phyloP scores from a whole-genome alignment of 768 basidiomycete genomes.

The Kwoniella dejecticola region DNA sequence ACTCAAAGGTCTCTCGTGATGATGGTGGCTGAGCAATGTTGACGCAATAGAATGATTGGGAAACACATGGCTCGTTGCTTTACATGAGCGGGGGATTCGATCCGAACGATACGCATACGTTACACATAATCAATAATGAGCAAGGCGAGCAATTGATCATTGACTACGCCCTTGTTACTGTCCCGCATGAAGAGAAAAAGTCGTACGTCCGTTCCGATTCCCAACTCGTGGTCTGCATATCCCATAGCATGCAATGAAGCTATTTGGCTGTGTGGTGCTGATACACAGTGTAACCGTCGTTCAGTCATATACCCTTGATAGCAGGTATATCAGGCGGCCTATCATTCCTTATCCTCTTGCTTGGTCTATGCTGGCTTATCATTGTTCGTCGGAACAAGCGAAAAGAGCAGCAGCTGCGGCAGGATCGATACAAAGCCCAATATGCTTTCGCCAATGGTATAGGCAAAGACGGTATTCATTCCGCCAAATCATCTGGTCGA shows the following conservation, averaged over 20 bases:
- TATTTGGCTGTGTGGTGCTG: background rate
- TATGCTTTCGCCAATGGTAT: slow-evolving; percentile 13
- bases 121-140: slow-evolving; percentile 18
- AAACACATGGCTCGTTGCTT: slow-evolving; percentile 19
- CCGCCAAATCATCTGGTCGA: slow-evolving; percentile 5
- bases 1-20: background rate
- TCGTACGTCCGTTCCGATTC: background rate
- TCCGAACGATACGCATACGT: slow-evolving; percentile 10
- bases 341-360: background rate
- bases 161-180: slow-evolving; percentile 22
- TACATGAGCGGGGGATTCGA: slow-evolving; percentile 22
- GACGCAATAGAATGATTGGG: slow-evolving; percentile 21
- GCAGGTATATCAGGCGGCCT: slow-evolving; percentile 9
- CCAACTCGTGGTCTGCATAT: no score
- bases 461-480: slow-evolving; percentile 9
- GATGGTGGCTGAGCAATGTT: no score
- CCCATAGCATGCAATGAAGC: no score
- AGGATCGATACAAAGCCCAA: background rate
- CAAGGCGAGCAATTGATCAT: slow-evolving; percentile 22
- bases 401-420: background rate
- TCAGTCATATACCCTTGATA: slow-evolving; percentile 5
- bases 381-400: slow-evolving; percentile 7
- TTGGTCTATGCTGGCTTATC: background rate
- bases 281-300: background rate
- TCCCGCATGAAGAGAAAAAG: background rate